phyloP scores from a whole-genome alignment of 345 rosid genomes.

The Acer campestre region DNA sequence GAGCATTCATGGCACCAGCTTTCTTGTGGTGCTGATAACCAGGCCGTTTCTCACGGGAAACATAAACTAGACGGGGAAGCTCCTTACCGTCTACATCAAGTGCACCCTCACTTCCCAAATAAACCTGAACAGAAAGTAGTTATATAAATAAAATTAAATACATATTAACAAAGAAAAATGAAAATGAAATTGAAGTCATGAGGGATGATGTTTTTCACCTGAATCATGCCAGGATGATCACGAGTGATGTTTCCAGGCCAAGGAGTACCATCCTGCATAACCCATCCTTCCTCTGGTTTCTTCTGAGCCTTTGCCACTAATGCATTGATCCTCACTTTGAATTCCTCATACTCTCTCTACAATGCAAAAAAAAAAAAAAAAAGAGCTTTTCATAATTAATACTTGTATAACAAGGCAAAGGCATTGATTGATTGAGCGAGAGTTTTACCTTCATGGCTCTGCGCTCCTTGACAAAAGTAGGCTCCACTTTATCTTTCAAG shows the following conservation, averaged over 20 bases:
- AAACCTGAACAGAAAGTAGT: slow-evolving; percentile 53
- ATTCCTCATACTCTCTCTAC: slow-evolving; percentile 96
- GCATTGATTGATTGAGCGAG: neutral
- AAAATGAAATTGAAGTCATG: neutral
- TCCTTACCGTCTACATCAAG: slow-evolving; percentile 91
- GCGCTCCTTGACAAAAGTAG: slow-evolving; percentile 93
- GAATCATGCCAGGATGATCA: slow-evolving; percentile 99
- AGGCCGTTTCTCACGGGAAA: slow-evolving; percentile 96
- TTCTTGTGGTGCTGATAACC: slow-evolving; percentile 96
- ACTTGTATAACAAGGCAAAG: neutral
- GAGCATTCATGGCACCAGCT: slow-evolving; percentile 98
- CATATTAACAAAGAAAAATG: neutral
- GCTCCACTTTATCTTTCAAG: slow-evolving; percentile 91
- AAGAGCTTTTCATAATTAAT: neutral
- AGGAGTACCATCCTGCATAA: slow-evolving; percentile 98
- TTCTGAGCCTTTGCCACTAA: slow-evolving; percentile 92
- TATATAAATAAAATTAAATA: neutral
- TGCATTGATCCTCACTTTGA: slow-evolving; percentile 90
- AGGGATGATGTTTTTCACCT: slow-evolving; percentile 43
- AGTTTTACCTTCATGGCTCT: slow-evolving; percentile 86
- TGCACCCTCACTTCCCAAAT: slow-evolving; percentile 94
- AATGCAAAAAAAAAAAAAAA: slow-evolving; percentile 1
- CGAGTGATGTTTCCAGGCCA: slow-evolving; percentile 99
- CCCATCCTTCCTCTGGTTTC: slow-evolving; percentile 99
- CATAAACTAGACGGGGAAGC: slow-evolving; percentile 85